Conservation (phyloP, 352 stramenopile genomes). For the Phytopythium boreale region DNA sequence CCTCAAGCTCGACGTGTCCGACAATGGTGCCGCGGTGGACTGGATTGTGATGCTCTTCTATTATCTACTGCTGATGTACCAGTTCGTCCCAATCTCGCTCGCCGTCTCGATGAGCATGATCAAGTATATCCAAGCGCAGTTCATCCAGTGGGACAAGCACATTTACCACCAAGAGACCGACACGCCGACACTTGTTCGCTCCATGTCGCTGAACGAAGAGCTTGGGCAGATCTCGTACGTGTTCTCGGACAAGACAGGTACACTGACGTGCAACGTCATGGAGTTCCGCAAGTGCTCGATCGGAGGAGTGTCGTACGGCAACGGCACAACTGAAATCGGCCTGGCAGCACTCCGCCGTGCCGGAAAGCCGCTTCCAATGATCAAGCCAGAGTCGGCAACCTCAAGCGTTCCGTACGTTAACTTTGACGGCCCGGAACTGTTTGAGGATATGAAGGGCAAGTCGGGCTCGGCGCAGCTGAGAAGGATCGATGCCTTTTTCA, state of each 20-base stretch:
- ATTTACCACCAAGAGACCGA: constrained; percentile 91
- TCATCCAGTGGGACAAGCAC: constrained; percentile 93
- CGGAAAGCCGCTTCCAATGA: constrained; percentile 50
- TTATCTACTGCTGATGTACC: constrained; percentile 95
- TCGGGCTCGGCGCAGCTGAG: constrained; percentile 45
- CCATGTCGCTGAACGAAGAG: constrained; percentile 93
- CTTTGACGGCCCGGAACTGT: constrained; percentile 68
- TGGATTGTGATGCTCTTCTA: constrained; percentile 89
- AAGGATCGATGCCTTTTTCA: constrained; percentile 78
- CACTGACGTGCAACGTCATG: constrained; percentile 99
- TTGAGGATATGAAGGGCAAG: constrained; percentile 58
- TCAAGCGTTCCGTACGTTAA: constrained; percentile 66
- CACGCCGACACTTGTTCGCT: constrained; percentile 89
- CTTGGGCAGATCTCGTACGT: constrained; percentile 98
- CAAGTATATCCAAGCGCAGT: constrained; percentile 93
- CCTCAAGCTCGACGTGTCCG: constrained; percentile 32
- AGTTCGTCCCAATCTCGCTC: constrained; percentile 97
- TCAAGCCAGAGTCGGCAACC: constrained; percentile 13
- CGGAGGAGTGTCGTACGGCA: constrained; percentile 85
- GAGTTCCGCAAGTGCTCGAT: constrained; percentile 94
- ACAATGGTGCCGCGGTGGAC: constrained; percentile 32
- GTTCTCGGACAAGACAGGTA: constrained; percentile 99
- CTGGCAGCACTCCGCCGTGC: constrained; percentile 59
- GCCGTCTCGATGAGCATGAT: constrained; percentile 97
- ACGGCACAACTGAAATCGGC: constrained; percentile 82